Base-by-base conservation (phyloP, 83 land plant species). In the Picea abies region DNA sequence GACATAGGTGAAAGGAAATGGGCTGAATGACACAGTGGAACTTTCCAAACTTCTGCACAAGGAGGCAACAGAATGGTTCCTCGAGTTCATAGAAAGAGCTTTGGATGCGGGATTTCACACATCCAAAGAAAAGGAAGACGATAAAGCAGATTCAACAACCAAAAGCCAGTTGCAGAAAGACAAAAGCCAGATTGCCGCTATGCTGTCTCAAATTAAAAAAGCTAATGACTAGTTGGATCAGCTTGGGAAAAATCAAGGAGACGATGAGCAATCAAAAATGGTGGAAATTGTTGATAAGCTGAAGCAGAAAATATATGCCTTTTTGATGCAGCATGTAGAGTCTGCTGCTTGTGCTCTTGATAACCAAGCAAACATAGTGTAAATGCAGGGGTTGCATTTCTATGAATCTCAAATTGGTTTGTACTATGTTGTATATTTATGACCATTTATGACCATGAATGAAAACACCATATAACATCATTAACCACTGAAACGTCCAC, bases 201-300 rank as follows among this genome's bases (percentile, higher is more conserved):
- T 87, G 35, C 63, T 93, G 66, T 89, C 93, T 5, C 93, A 91
- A 37, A 84, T 93, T 2, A 93, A 93, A 82, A 84, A 86, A 4
- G 84, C 90, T 15, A 93, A 83, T 78, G 91, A 91, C 76, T 93
- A 91, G 95, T 73, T 93, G 85, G 91, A 89, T 83, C 86, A 84
- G 68, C 64, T 87, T 7, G 76, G 37, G 44, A 63, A 56, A 61
- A 82, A 83, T 8, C 56, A 63, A 44, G 80, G 71, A 60, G 61
- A 66, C 26, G 73, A 80, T 67, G 91, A 65, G 3, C n/a, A 9
- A 35, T 10, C 58, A 73, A 73, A 73, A 44, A 41, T 90, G 56
- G 75, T 25, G 19, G 90, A 83, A 67, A 89, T 86, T 1, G 47
- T 91, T 63, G 90, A 88, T 5, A 47, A 84, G 8, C 79, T 93